Evolutionary conservation across 2,329 filamentous ascomycete genomes (phyloP).

Genomic region (Aspergillus sp.): DNA sequence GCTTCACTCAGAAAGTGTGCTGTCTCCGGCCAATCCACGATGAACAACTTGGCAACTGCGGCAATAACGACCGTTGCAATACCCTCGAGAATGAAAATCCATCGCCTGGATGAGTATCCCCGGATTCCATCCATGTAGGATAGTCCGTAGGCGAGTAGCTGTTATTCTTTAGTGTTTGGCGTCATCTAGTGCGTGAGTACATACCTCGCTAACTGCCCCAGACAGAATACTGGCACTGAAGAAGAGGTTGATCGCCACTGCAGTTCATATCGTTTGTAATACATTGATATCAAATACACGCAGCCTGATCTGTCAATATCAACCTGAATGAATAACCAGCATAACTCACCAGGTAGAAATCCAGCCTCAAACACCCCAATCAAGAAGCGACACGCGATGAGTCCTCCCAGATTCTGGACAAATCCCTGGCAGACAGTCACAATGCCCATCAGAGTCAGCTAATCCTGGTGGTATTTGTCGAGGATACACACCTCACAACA

Average conservation of each 20-base stretch:
- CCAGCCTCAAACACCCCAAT: conserved; percentile 35
- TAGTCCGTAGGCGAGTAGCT: conserved; percentile 41
- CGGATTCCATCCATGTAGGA: conserved; percentile 35
- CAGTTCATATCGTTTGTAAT: conserved; percentile 36
- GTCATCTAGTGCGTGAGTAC: neutral
- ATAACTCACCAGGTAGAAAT: conserved; percentile 29
- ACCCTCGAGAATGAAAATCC: conserved; percentile 50
- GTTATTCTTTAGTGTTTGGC: neutral
- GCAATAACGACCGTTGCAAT: conserved; percentile 45
- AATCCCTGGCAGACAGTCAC: conserved; percentile 41
- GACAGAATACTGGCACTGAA: conserved; percentile 33
- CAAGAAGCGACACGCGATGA: conserved; percentile 32
- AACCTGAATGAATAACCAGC: neutral
- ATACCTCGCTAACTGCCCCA: conserved; percentile 35
- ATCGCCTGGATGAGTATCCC: conserved; percentile 39
- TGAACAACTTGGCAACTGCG: conserved; percentile 46
- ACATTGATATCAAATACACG: conserved; percentile 32
- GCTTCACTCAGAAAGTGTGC: conserved; percentile 44
- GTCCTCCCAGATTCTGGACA: conserved; percentile 35
- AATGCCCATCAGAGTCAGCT: conserved; percentile 23
- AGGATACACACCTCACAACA: conserved; percentile 30
- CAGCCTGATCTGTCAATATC: conserved; percentile 13
- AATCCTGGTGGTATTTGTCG: neutral
- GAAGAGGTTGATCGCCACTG: conserved; percentile 34
- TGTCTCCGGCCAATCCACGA: conserved; percentile 42